These are phyloP conservation scores for Aspergillus sojae DNA, from an alignment of 2,329 filamentous ascomycete genomes.

Conservation along the genomic window DNA sequence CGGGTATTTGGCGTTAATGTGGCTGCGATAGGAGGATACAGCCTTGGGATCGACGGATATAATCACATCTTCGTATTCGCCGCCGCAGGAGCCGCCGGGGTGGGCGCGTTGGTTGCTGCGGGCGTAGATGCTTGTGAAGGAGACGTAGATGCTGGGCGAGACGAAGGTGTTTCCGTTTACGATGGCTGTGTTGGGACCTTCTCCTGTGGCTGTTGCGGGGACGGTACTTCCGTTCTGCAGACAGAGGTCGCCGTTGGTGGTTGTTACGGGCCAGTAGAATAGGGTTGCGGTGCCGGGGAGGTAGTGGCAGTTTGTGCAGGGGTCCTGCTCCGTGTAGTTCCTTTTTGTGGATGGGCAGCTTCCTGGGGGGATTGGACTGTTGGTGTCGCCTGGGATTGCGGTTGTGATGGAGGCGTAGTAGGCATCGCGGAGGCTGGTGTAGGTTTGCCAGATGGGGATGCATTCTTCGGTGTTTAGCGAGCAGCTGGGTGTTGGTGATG, in stretches of 20 bases:
- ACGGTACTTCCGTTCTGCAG: constrained; percentile 24
- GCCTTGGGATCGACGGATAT: constrained; percentile 20
- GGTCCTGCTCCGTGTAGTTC: constrained; percentile 20
- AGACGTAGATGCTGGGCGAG: constrained; percentile 26
- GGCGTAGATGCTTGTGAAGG: constrained; percentile 27
- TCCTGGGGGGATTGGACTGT: constrained; percentile 20
- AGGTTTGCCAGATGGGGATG: constrained; percentile 27
- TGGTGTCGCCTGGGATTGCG: constrained; percentile 20
- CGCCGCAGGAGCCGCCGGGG: constrained; percentile 22
- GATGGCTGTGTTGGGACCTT: constrained; percentile 23
- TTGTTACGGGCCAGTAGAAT: constrained; percentile 30
- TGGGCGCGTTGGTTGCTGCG: constrained; percentile 23
- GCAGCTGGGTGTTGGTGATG: constrained; percentile 14
- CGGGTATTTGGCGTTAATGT: constrained; percentile 27
- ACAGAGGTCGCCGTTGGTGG: constrained; percentile 22
- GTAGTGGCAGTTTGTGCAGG: constrained; percentile 24
- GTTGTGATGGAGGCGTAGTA: constrained; percentile 13
- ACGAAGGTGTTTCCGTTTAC: constrained; percentile 23
- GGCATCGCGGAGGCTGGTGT: constrained; percentile 12
- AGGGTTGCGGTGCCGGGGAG: constrained; percentile 25
- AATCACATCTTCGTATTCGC: constrained; percentile 20
- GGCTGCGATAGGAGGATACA: constrained; percentile 21
- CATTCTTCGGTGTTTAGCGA: constrained; percentile 21
- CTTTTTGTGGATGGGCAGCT: constrained; percentile 18
- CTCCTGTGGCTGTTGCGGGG: constrained; percentile 15